Percentiles rank a stretch among this genome's conserved stretches.
phyloP scores from a whole-genome alignment of 83 land plant genomes.

The Isoetes engelmannii region DNA sequence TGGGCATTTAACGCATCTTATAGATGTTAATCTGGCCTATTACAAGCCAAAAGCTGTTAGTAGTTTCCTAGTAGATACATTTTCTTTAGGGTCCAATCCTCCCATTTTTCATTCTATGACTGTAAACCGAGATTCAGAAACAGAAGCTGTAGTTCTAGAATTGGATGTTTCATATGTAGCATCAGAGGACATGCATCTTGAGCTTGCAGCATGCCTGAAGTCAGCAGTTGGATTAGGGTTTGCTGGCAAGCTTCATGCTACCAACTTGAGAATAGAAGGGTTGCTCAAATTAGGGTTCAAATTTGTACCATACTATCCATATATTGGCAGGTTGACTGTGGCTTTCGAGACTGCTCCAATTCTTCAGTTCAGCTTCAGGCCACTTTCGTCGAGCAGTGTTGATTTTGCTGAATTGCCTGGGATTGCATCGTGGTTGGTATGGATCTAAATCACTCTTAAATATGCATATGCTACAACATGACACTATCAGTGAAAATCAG shows the following conservation, averaged over 20 bases:
- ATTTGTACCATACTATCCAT: constrained; percentile 30
- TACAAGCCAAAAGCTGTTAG: constrained; percentile 22
- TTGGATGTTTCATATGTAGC: constrained; percentile 22
- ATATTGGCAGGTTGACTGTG: constrained; percentile 22
- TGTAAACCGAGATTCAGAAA: constrained; percentile 8
- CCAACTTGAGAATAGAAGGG: constrained; percentile 25
- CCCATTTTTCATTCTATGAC: constrained; percentile 22
- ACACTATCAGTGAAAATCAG: not conserved
- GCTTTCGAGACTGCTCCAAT: constrained; percentile 25
- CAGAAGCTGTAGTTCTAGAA: constrained; percentile 14
- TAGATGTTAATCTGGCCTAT: constrained; percentile 14
- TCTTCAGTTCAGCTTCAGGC: constrained; percentile 26
- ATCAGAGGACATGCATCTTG: constrained; percentile 30
- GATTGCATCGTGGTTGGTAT: constrained; percentile 36
- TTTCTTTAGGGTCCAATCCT: constrained; percentile 21
- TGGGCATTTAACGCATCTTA: not conserved
- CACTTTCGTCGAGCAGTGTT: constrained; percentile 24
- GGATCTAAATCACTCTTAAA: not conserved
- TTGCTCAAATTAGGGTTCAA: constrained; percentile 22
- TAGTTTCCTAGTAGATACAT: constrained; percentile 12
- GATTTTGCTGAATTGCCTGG: constrained; percentile 31
- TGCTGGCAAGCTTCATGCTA: constrained; percentile 24
- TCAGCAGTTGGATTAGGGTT: constrained; percentile 23
- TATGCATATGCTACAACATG: not conserved
- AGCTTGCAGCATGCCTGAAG: constrained; percentile 21